A percentile compares a stretch with the other conserved stretches of the same genome.
These are phyloP conservation scores for Cordyceps militaris DNA, from an alignment of 2,329 filamentous ascomycete genomes.

Conservation along the genomic window DNA sequence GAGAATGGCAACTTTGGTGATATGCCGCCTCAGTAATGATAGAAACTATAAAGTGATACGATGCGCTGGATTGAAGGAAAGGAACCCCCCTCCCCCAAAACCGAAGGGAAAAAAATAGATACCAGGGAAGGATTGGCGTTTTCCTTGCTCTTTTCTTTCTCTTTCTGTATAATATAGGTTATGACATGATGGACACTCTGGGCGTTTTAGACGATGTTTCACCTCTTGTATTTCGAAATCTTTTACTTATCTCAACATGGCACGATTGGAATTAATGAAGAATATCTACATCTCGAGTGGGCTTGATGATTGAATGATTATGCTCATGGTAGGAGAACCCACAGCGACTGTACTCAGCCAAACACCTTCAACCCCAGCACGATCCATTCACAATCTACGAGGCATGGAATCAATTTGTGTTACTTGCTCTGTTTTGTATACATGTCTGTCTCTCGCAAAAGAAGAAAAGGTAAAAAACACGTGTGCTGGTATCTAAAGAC, in stretches of 20 bases:
- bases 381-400: background rate
- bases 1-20: constrained; percentile 51
- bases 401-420: background rate
- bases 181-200: background rate
- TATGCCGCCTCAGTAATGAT: background rate
- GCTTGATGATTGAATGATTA: background rate
- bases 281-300: background rate
- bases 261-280: background rate
- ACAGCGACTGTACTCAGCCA: too few relatives aligned
- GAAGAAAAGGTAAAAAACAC: background rate
- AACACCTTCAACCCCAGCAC: too few relatives aligned
- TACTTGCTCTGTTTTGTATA: background rate
- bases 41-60: too few relatives aligned
- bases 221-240: background rate
- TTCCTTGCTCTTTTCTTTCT: background rate
- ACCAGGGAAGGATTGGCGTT: background rate
- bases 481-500: constrained; percentile 6
- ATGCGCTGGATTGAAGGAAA: too few relatives aligned
- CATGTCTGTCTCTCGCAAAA: background rate
- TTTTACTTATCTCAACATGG: background rate
- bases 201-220: background rate
- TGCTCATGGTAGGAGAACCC: too few relatives aligned
- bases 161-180: background rate
- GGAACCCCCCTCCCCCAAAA: too few relatives aligned
- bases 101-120: constrained; percentile 7